Percentiles rank a stretch among this genome's conserved stretches.
These are phyloP conservation scores for Pseudohalonectria lignicola DNA, from an alignment of 2,329 filamentous ascomycete genomes.

Conservation along the genomic window DNA sequence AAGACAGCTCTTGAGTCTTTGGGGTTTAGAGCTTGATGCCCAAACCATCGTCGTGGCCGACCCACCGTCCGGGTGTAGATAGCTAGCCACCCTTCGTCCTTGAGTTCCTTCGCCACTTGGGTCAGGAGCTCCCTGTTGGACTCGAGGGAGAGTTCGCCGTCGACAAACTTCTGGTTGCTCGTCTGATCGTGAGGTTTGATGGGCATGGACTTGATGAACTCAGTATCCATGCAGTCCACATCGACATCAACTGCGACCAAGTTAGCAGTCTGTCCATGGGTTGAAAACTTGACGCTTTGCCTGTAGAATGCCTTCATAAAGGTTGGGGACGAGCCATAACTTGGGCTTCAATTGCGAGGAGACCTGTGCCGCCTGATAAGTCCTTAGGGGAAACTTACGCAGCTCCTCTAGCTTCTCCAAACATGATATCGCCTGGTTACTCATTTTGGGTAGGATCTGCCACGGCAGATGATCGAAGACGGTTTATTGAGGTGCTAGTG, in stretches of 20 bases:
- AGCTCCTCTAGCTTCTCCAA: constrained; percentile 31
- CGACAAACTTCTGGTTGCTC: constrained; percentile 37
- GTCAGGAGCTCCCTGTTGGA: constrained; percentile 30
- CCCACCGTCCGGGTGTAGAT: constrained; percentile 33
- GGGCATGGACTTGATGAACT: constrained; percentile 31
- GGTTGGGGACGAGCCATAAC: not conserved
- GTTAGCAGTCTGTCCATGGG: not conserved
- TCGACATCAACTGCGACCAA: constrained; percentile 42
- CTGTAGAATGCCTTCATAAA: not conserved
- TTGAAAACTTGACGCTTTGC: no score
- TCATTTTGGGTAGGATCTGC: not conserved
- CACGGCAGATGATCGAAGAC: not conserved
- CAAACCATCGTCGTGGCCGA: not conserved
- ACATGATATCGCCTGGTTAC: constrained; percentile 17
- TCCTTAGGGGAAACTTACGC: constrained; percentile 13
- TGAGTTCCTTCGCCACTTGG: constrained; percentile 29
- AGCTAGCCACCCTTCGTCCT: constrained; percentile 31
- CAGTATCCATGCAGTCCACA: constrained; percentile 40
- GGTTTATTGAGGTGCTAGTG: not conserved
- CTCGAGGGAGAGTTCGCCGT: constrained; percentile 29
- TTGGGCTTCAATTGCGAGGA: no score
- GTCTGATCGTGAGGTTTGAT: constrained; percentile 36
- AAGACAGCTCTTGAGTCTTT: not conserved
- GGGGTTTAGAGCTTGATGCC: not conserved
- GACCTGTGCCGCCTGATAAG: rapidly evolving